Conservation (phyloP, 768 basidiomycete species). For the Fomitopsis pulvina region DNA sequence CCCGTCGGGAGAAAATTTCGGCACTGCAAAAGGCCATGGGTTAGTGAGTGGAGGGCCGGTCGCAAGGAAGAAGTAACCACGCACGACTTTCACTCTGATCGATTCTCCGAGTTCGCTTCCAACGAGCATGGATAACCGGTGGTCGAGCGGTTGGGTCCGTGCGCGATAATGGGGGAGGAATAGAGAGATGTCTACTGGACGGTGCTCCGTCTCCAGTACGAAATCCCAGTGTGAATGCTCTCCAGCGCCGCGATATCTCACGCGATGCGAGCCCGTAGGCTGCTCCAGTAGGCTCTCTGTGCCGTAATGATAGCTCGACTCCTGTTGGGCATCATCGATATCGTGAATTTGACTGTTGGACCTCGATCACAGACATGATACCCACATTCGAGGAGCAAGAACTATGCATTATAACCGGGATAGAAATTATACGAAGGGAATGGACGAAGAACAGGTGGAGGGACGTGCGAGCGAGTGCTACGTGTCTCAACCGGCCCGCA, state of each 20-base stretch:
- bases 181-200: conserved; percentile 57
- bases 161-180: conserved; percentile 77
- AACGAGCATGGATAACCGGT: conserved; percentile 68
- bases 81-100: conserved; percentile 67
- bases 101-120: conserved; percentile 39
- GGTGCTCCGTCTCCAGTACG: conserved; percentile 43
- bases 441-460: background rate
- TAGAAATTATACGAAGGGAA: background rate
- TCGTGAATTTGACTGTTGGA: background rate
- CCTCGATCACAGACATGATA: background rate
- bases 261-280: conserved; percentile 47
- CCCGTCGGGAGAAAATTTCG: conserved; percentile 25
- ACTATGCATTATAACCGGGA: conserved; percentile 1
- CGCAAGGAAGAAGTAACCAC: conserved; percentile 44
- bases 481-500: no score
- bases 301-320: conserved; percentile 14
- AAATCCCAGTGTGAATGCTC: conserved; percentile 53
- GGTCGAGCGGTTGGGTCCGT: conserved; percentile 60
- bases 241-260: conserved; percentile 54
- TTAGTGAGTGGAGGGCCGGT: conserved; percentile 33
- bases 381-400: conserved; percentile 5
- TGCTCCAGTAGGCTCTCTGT: conserved; percentile 23
- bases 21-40: conserved; percentile 15
- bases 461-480: background rate
- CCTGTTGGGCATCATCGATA: conserved; percentile 9